Evolutionary conservation across 495 filamentous ascomycete species (phyloP), one percentile per base, ranked within the genome.

Genomic region (Filosporella fistucella): DNA sequence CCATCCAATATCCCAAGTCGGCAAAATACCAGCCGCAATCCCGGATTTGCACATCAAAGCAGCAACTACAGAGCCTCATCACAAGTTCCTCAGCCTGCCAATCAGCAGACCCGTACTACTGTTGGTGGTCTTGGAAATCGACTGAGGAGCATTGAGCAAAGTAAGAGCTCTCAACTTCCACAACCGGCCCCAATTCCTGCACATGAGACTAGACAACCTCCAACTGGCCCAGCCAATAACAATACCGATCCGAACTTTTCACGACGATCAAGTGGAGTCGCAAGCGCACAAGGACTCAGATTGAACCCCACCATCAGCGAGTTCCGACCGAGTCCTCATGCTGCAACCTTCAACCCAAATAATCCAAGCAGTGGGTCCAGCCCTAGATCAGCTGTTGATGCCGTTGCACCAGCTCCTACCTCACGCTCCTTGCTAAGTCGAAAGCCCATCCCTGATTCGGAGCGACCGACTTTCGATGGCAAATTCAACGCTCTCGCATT

Each of bases 221-320:
- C 76, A 10, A 80, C 75, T 9, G 76, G 76, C 25, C 76, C 76
- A 33, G 67, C 76, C 10, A n/a, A n/a, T n/a, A 75, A 68, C 56
- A 54, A 51, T 37, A 56, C 62, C 14, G 74, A 77, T 45, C 62
- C 67, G n/a, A 51, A 62, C 28, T 75, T 67, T 54, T 58, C 60
- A 3, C 69, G 73, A 34, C 72, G 75, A 12, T 66, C 69, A 18
- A 70, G 71, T 42, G 68, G 64, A 20, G 60, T 65, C 9, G 57
- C 66, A 13, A 63, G 55, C 22, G 69, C 73, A 43, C 67, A 74
- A 35, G 75, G 78, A 9, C 73, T 72, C 21, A 85, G 88, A 61
- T 78, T 95, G 67, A 94, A 95, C 55, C 88, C 86, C 1, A 82
- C 80, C 40, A 90, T 85, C 24, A 74, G 81, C 56, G 89, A 94